A percentile compares a stretch with the other conserved stretches of the same genome.
Evolutionary conservation across 2,329 filamentous ascomycete genomes (phyloP).

Genomic region (Colletotrichum horii): DNA sequence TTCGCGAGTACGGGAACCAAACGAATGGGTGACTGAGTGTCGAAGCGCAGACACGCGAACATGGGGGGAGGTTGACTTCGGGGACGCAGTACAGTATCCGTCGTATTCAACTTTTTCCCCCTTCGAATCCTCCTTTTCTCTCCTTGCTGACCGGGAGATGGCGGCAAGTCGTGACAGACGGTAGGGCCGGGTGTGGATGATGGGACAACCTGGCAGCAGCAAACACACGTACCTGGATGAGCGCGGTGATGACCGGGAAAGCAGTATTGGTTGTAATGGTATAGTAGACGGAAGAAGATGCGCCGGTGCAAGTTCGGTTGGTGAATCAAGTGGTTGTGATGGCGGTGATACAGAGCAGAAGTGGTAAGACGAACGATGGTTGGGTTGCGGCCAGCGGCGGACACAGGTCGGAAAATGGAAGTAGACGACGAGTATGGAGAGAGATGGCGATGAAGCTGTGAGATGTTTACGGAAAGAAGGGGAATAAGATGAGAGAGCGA

Average conservation of each 20-base stretch:
- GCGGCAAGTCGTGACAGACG: not conserved
- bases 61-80: slow-evolving; percentile 15
- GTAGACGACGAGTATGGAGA: not conserved
- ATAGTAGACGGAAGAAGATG: not conserved
- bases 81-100: slow-evolving; percentile 5
- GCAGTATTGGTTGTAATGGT: not conserved
- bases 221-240: slow-evolving; percentile 6
- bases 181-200: not conserved
- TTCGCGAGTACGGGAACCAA: not conserved
- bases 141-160: not conserved
- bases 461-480: not conserved
- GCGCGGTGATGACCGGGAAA: not conserved
- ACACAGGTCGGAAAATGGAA: not conserved
- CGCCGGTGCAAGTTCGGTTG: not conserved
- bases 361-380: not conserved
- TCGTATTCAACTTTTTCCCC: not conserved
- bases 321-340: not conserved
- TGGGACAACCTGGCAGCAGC: not conserved
- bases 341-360: not conserved
- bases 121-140: not conserved
- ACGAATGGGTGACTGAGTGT: slow-evolving; percentile 5
- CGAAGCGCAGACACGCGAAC: slow-evolving; percentile 11
- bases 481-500: not conserved
- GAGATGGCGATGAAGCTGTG: not conserved
- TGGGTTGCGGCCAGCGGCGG: not conserved